These are phyloP conservation scores for Cornus suecica DNA, from an alignment of 148 eudicot genomes.

Conservation along the genomic window DNA sequence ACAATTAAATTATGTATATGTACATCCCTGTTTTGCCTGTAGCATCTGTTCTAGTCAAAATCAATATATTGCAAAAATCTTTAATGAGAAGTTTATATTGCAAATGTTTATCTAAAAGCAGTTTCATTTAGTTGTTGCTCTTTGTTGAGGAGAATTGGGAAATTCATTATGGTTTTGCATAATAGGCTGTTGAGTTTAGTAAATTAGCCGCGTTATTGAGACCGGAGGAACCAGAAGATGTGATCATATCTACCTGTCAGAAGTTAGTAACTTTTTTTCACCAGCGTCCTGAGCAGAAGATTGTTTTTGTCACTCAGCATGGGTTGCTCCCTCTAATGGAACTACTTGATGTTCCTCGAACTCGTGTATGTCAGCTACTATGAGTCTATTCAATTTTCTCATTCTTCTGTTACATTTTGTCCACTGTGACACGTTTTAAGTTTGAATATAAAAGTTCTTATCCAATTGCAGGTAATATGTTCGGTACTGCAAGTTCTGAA, in stretches of 20 bases:
- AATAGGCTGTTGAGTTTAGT: conserved; percentile 92
- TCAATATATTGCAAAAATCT: too few species aligned
- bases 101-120: background rate
- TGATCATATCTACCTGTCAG: conserved; percentile 78
- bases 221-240: conserved; percentile 94
- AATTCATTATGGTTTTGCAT: conserved; percentile 7
- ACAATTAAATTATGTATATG: background rate
- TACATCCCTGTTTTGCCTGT: conserved; percentile 7
- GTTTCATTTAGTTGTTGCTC: background rate
- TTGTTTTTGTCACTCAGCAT: conserved; percentile 82
- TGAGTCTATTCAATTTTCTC: conserved; percentile 6
- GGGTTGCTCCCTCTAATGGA: conserved; percentile 95
- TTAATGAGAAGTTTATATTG: too few species aligned
- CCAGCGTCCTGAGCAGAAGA: conserved; percentile 91
- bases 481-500: conserved; percentile 92
- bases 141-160: background rate
- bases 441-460: background rate
- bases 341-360: conserved; percentile 80
- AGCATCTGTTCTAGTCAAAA: background rate
- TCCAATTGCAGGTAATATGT: conserved; percentile 70
- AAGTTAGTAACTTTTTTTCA: conserved; percentile 80
- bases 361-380: conserved; percentile 60
- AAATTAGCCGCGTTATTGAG: conserved; percentile 76
- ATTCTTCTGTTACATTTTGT: background rate
- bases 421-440: background rate